Conservation (phyloP, 352 stramenopile species). For the Pythium insidiosum region DNA sequence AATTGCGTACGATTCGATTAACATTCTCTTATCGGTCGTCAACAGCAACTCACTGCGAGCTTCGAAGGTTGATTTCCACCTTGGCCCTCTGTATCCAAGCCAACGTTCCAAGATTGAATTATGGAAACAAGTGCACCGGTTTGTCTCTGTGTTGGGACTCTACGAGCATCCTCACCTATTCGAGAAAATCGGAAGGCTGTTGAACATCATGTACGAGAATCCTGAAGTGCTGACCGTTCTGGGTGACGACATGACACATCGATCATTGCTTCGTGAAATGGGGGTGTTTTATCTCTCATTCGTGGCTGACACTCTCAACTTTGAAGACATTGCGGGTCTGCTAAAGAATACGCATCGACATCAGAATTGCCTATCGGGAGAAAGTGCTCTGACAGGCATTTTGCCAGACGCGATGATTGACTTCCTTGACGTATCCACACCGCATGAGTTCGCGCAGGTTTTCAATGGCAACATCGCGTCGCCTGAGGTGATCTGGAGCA, state of each 20-base stretch:
- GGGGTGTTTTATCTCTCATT: conserved; percentile 79
- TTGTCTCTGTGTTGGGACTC: conserved; percentile 46
- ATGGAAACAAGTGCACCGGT: conserved; percentile 30
- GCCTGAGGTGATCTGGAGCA: conserved; percentile 92
- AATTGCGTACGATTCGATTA: conserved; percentile 60
- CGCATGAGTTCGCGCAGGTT: conserved; percentile 81
- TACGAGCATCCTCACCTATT: conserved; percentile 39
- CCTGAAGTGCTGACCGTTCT: conserved; percentile 11
- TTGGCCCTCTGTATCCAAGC: conserved; percentile 41
- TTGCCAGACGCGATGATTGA: conserved; percentile 89
- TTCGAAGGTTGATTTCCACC: conserved; percentile 1
- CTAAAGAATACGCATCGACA: conserved; percentile 59
- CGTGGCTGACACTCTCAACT: conserved; percentile 28
- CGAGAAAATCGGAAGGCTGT: conserved; percentile 41
- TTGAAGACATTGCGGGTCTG: conserved; percentile 49
- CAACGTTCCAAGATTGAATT: conserved; percentile 42
- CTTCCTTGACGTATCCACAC: conserved; percentile 73
- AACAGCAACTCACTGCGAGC: conserved; percentile 54
- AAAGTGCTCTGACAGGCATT: conserved; percentile 74
- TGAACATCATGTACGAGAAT: conserved; percentile 59
- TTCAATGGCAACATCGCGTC: conserved; percentile 84
- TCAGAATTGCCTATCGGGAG: conserved; percentile 39
- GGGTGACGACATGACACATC: conserved; percentile 22
- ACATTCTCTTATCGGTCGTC: conserved; percentile 47
- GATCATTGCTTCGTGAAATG: conserved; percentile 40